Evolutionary conservation across 1,284 basidiomycete species (phyloP).

Genomic region (Malassezia arunalokei): DNA sequence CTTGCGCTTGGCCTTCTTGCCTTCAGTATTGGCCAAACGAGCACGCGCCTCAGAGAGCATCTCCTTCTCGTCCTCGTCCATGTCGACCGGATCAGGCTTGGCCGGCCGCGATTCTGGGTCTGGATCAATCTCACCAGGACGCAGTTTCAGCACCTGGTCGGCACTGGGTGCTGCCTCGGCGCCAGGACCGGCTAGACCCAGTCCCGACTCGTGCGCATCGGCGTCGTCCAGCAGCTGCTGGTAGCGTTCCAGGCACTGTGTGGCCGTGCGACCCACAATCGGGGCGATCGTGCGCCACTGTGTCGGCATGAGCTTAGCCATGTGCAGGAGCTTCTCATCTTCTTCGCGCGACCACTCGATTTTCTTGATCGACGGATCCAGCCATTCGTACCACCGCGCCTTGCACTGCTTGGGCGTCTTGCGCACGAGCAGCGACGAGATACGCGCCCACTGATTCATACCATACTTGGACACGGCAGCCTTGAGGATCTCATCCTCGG

Average conservation of each 20-base stretch:
- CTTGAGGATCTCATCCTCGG: conserved; percentile 46
- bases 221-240: conserved; percentile 96
- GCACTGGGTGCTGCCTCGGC: conserved; percentile 65
- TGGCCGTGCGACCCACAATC: conserved; percentile 95
- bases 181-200: conserved; percentile 68
- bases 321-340: conserved; percentile 93
- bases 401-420: conserved; percentile 99
- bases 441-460: conserved; percentile 66
- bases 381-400: conserved; percentile 96
- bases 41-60: conserved; percentile 98
- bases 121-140: conserved; percentile 95
- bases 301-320: conserved; percentile 97
- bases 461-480: conserved; percentile 46
- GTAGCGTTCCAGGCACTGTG: conserved; percentile 94
- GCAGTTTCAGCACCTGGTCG: conserved; percentile 74
- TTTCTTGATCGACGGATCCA: conserved; percentile 99
- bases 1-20: conserved; percentile 98
- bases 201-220: conserved; percentile 47
- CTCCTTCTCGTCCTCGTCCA: conserved; percentile 99
- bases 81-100: conserved; percentile 95
- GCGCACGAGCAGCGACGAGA: conserved; percentile 89
- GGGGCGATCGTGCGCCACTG: conserved; percentile 99
- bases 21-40: conserved; percentile 94
- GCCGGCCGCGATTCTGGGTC: conserved; percentile 98
- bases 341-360: conserved; percentile 74